These are phyloP conservation scores for Prunus kanzakura DNA, from an alignment of 306 rosid genomes.

Conservation along the genomic window DNA sequence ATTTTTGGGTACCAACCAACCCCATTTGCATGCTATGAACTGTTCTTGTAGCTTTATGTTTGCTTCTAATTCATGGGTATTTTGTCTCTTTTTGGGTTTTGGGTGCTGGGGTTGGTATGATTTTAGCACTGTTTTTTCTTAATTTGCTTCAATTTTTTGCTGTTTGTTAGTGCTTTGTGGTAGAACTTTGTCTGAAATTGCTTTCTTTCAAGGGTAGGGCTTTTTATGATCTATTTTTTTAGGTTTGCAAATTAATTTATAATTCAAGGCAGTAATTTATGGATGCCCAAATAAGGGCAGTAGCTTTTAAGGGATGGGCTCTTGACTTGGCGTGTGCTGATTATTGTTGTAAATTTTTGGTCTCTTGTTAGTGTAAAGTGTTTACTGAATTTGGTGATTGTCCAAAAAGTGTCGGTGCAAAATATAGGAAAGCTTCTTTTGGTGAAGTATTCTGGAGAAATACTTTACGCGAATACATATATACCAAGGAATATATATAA, in stretches of 20 bases:
- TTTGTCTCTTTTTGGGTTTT: neutral
- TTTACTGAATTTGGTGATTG: neutral
- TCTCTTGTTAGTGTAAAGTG: neutral
- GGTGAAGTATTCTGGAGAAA: neutral
- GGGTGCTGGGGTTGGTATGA: neutral
- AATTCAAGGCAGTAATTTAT: slow-evolving; percentile 1
- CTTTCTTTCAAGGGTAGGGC: slow-evolving; percentile 11
- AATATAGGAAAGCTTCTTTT: neutral
- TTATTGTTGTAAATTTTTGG: neutral
- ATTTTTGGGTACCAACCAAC: neutral
- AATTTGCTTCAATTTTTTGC: slow-evolving; percentile 6
- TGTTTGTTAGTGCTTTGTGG: neutral
- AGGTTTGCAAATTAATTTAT: neutral
- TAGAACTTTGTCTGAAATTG: neutral
- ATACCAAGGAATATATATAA: too few species aligned
- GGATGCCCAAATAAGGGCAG: slow-evolving; percentile 8
- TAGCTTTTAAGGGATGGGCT: neutral
- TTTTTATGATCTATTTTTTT: neutral
- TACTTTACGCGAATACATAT: too few species aligned
- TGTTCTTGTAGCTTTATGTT: neutral
- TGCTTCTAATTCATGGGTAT: neutral
- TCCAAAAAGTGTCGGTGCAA: neutral
- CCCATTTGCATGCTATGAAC: neutral
- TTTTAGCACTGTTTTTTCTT: slow-evolving; percentile 15
- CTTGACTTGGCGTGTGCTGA: neutral